Evolutionary conservation across 2,329 filamentous ascomycete genomes (phyloP), one percentile per base, ranked within the genome.

Genomic region (Byssothecium circinans): DNA sequence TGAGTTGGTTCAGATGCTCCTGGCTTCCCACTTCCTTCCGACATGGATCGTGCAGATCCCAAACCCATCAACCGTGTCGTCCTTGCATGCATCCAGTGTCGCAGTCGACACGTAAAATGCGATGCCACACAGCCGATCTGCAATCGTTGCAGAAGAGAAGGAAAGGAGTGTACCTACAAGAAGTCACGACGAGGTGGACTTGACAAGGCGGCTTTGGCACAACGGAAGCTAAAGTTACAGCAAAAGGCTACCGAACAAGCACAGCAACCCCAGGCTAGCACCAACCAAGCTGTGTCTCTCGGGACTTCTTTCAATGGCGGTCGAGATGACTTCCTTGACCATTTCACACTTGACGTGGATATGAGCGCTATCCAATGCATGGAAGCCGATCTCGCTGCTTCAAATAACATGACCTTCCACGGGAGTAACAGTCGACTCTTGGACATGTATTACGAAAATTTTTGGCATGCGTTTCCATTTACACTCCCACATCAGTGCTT

Each of bases 391-490:
- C n/a, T 40, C 15, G 15, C 43, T 12, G 37, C 51, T 3, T 53
- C 48, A 20, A 55, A 25, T n/a, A 41, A 46, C 10, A 12, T 65
- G 8, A 44, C 54, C 1, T 68, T 69, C 29, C 50, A 61, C 19
- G 34, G 68, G 37, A 65, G 45, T 43, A 47, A 50, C 4, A 58
- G 67, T 19, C 58, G 65, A 30, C 50, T 70, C 19, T 14, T 69
- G 1, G 62, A 66, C 14, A 42, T 69, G 11, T 70, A 55, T 39
- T 68, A 61, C 35, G 65, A 74, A 14, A 74, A 77, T 60, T 83
- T 83, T 61, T 76, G 81, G 57, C 66, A 74, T 0, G 68, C 75
- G 0, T 80, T 82, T 60, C 81, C 81, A 0, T 74, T 83, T 39
- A 62, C 82, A 1, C 71, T 81, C 2, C 81, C 81, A 0, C 62